Evolutionary conservation across 2,329 filamentous ascomycete species (phyloP), one percentile per base, ranked within the genome.

Genomic region (Ophiostoma sp.): DNA sequence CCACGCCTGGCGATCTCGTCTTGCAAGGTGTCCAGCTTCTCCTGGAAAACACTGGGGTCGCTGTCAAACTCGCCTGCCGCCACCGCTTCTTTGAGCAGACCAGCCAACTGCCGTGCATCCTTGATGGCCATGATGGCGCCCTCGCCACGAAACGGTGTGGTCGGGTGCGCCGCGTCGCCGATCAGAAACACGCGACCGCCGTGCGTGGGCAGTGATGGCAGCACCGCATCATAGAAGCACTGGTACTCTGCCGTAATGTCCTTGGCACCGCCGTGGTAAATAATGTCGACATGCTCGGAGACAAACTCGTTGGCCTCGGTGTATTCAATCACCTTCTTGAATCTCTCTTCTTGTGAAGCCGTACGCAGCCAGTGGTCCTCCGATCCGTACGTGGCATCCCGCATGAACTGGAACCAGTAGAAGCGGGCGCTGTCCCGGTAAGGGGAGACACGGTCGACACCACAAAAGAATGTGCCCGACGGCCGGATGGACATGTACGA

Each of bases 91-190:
- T 72, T 70, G 7, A 82, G 75, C 8, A 78, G 74, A 50, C 78
- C 76, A 33, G 78, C 76, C 1, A 81, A 75, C 52, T 74, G 74
- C 42, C 78, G 73, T 3, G 75, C 82, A 75, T 86, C 85, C 0
- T 79, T 76, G 70, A 87, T 82, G 3, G 83, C 84, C 68, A 84
- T 81, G 57, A 86, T 83, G n/a, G 82, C 83, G 0, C 83, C 84
- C 78, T 87, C 84, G 7, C 85, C 85, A 11, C 84, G 82, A 73
- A 82, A 84, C 79, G n/a, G 78, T 17, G 83, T 84, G 81, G 85
- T 85, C 0, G 83, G 81, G 77, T 86, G 85, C 0, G 84, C 84
- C 0, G 85, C 82, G 76, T 87, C 85, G 0, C 84, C 85, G 15
- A 85, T 78, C 1, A 86, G 70, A 1, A 82, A 78, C 1, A 82